Base-by-base conservation (phyloP, 148 eudicot genomes). In the Cornus kousa region DNA sequence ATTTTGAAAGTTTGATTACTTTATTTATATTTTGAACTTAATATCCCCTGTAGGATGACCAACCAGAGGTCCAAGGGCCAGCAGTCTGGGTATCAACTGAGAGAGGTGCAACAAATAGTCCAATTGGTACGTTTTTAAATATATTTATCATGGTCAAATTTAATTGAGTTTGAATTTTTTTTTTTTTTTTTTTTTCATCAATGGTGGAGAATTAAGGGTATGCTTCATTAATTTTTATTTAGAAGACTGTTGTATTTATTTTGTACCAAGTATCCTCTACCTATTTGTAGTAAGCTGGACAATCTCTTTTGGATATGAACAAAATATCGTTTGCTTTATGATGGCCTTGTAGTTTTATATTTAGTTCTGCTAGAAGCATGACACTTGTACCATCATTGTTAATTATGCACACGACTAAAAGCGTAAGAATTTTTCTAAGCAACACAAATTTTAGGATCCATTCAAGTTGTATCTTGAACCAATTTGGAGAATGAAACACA, bases 51-150 rank as follows among this genome's bases (percentile, higher is more conserved):
- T 80, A 93, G 99, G 98, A 95, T 82, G 94, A 93, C 78, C 99
- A 95, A 78, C 97, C 99, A 66, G 97, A 95, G 84, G 94, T 89
- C 79, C 99, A 95, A 88, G 97, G 99, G 33, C 88, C 94, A 60
- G 97, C 93, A 73, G 89, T 89, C 67, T 91, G 97, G 93, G 97
- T 93, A 43, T 93, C 94, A 72, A 83, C 93, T 82, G 98, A 95
- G 79, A 86, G 92, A 86, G 95, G 93, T 68, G 92, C 97, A 73
- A 93, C 97, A 13, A 87, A 57, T 79, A 95, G 99, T 83, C 97
- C 97, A 14, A 93, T 95, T 68, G 99, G 99, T 93, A 87, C 79
- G 97, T 67, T 31, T 62, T 66, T 72, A 33, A 39, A 60, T 5
- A 14, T 13, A 4, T 43, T 40, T 23, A 19, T n/a, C 5, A 5